Evolutionary conservation across 805 yeast genomes (phyloP), one percentile per base, ranked within the genome.

Genomic region (Cephaloascus fragrans): DNA sequence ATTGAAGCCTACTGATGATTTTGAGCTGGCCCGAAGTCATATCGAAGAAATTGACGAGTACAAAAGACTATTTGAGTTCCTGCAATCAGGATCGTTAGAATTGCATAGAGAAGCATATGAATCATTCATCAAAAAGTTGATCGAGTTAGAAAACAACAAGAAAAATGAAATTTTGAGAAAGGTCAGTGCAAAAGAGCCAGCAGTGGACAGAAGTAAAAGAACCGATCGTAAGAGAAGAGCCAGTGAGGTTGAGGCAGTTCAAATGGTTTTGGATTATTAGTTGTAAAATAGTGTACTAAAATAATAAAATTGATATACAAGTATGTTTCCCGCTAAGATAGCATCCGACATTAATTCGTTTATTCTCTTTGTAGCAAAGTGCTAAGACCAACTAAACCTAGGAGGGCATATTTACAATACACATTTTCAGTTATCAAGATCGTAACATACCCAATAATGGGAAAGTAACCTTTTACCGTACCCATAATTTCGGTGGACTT

Each of bases 391-490:
- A 89, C 65, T 23, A 81, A 53, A 0, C 86, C 96, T 50, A 93
- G 61, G 53, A 90, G 61, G 0, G 80, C 82, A 50, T 75, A 83
- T 53, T 87, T 85, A 57, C 88, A 82, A 54, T 85, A 87, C 41
- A 75, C 73, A 54, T 87, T 86, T 53, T 93, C 98, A 4, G 95
- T 85, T 45, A 93, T 75, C 54, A 90, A 73, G 42, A 93, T 89
- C 1, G 98, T 93, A 6, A 88, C 72, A 50, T 93, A 93, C 0
- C 98, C 98, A 15, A 89, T 68, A 51, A 72, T 75, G 14, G 98
- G 98, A 41, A 93, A 64, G 56, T 89, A 93, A 1, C 83, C 97
- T 60, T 81, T 81, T n/a, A 90, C 98, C 2, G 88, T 78, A 2
- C 97, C 97, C 5, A 86, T 77, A 38, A 93, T 72, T 53, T 93